These are phyloP conservation scores for Schizothecium vesticola DNA, from an alignment of 495 filamentous ascomycete genomes.

Conservation along the genomic window DNA sequence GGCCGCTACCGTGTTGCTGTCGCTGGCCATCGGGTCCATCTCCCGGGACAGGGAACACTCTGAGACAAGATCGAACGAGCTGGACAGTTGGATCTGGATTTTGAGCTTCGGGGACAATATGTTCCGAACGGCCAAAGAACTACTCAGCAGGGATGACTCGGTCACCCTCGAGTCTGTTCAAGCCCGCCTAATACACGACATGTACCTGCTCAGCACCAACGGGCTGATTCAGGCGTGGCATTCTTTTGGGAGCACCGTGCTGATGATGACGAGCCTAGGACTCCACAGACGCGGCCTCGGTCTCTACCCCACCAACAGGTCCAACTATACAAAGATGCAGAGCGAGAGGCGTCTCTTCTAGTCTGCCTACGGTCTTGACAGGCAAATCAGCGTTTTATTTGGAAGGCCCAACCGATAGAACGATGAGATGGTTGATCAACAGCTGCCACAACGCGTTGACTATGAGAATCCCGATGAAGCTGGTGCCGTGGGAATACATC, in stretches of 20 bases:
- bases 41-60: constrained; percentile 3
- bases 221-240: constrained; percentile 24
- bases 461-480: constrained; percentile 49
- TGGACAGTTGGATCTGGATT: constrained; percentile 16
- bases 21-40: constrained; percentile 21
- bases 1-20: constrained; percentile 22
- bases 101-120: constrained; percentile 18
- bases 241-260: constrained; percentile 21
- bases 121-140: constrained; percentile 8
- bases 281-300: constrained; percentile 26
- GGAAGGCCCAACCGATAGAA: constrained; percentile 50
- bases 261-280: constrained; percentile 24
- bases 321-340: constrained; percentile 24
- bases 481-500: constrained; percentile 15
- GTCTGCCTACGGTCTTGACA: constrained; percentile 53
- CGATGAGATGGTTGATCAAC: constrained; percentile 51
- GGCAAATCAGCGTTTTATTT: constrained; percentile 52
- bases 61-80: background rate
- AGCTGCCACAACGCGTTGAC: constrained; percentile 46
- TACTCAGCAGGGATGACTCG: constrained; percentile 15
- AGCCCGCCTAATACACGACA: constrained; percentile 21
- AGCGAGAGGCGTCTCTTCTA: constrained; percentile 52
- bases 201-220: constrained; percentile 26
- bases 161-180: constrained; percentile 21
- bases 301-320: constrained; percentile 3